Percentiles rank a stretch among this genome's conserved stretches.
Evolutionary conservation across 345 rosid genomes (phyloP).

Genomic region (Jatropha curcas): DNA sequence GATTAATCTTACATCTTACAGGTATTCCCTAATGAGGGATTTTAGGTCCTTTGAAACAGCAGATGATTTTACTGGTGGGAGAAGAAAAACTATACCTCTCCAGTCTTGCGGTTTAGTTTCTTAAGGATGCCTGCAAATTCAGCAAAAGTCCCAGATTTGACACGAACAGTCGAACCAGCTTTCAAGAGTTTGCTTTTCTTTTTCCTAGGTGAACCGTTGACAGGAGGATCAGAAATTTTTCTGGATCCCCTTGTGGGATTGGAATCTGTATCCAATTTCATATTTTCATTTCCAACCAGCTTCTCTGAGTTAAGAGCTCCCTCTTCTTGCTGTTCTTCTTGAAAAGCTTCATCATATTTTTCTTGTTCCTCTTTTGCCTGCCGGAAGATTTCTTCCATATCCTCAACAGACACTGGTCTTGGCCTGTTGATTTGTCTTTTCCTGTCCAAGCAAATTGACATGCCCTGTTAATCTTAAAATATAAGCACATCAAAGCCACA

Average conservation of each 20-base stretch:
- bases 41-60: slow-evolving; percentile 1
- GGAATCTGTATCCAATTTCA: slow-evolving; percentile 30
- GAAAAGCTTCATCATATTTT: slow-evolving; percentile 60
- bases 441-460: slow-evolving; percentile 35
- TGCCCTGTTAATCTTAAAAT: not conserved
- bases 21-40: too few relatives aligned
- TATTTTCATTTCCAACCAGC: slow-evolving; percentile 30
- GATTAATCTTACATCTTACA: too few relatives aligned
- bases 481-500: not conserved
- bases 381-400: slow-evolving; percentile 66
- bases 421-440: slow-evolving; percentile 76
- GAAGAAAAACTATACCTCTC: slow-evolving; percentile 56
- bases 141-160: slow-evolving; percentile 74
- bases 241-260: slow-evolving; percentile 36
- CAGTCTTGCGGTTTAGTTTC: slow-evolving; percentile 70
- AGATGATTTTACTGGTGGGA: slow-evolving; percentile 2
- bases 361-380: slow-evolving; percentile 80
- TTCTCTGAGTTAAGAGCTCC: slow-evolving; percentile 31
- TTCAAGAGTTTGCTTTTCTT: slow-evolving; percentile 42
- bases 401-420: slow-evolving; percentile 64
- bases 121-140: slow-evolving; percentile 70
- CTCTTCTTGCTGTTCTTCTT: slow-evolving; percentile 44
- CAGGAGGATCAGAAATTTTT: slow-evolving; percentile 36
- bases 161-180: slow-evolving; percentile 69
- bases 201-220: slow-evolving; percentile 22